Evolutionary conservation across 495 filamentous ascomycete genomes (phyloP).

Genomic region (Daldinia loculata): DNA sequence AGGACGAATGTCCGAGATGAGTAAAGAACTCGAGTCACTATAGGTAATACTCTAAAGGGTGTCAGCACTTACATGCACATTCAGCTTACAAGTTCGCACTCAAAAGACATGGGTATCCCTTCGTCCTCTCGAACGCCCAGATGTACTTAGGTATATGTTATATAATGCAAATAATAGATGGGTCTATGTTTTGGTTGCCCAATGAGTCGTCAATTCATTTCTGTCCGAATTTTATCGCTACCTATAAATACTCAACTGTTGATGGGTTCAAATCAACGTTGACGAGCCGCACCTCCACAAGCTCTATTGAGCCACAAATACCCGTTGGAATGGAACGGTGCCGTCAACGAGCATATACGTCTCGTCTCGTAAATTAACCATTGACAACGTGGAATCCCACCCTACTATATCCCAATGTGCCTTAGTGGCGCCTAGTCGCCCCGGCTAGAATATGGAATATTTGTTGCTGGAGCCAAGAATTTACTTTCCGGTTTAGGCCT

Average conservation of each 20-base stretch:
- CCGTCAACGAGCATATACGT: slow-evolving; percentile 39
- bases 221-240: slow-evolving; percentile 11
- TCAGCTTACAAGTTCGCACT: neutral
- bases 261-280: slow-evolving; percentile 12
- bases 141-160: neutral
- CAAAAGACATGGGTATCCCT: neutral
- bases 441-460: slow-evolving; percentile 18
- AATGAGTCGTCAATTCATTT: slow-evolving; percentile 5
- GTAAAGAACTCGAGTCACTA: neutral
- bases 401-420: slow-evolving; percentile 27
- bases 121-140: no score
- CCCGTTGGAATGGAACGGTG: slow-evolving; percentile 30
- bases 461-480: slow-evolving; percentile 10
- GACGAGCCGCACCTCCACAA: slow-evolving; percentile 13
- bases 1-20: neutral
- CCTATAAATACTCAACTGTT: slow-evolving; percentile 20
- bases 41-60: neutral
- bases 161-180: neutral
- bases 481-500: slow-evolving; percentile 14
- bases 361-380: slow-evolving; percentile 45
- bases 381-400: slow-evolving; percentile 31
- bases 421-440: slow-evolving; percentile 21
- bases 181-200: neutral
- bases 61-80: neutral
- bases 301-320: slow-evolving; percentile 28